Conservation (phyloP, 1,284 basidiomycete species). For the Chalciporus piperatoides region DNA sequence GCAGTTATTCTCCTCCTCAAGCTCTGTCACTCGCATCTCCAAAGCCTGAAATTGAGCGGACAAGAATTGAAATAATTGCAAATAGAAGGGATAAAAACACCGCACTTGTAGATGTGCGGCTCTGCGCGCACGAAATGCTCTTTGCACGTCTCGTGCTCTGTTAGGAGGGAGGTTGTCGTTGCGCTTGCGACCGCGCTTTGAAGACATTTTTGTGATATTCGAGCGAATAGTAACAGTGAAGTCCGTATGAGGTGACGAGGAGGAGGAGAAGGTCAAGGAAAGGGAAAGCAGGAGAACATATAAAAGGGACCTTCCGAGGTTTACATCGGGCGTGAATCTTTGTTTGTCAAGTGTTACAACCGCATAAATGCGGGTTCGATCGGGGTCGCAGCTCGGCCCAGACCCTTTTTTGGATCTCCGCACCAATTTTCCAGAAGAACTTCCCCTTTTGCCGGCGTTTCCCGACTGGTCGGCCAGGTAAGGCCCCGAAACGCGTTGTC, state of each 20-base stretch:
- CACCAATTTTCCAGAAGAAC: conserved; percentile 16
- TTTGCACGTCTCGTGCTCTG: conserved; percentile 87
- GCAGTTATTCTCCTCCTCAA: conserved; percentile 81
- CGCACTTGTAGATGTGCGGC: conserved; percentile 83
- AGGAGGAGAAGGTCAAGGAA: conserved; percentile 31
- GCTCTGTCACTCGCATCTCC: conserved; percentile 76
- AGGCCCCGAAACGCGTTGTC: conserved; percentile 15
- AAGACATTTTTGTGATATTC: conserved; percentile 50
- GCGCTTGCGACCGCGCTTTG: conserved; percentile 85
- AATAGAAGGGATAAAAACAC: conserved; percentile 35
- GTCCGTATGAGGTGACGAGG: conserved; percentile 23
- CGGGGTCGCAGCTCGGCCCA: conserved; percentile 37
- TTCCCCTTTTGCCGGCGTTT: conserved; percentile 19
- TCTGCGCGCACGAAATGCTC: conserved; percentile 87
- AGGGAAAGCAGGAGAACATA: conserved; percentile 37
- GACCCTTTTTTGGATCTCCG: conserved; percentile 35
- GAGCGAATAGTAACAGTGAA: conserved; percentile 11
- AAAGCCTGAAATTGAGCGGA: conserved; percentile 54
- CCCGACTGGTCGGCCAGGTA: conserved; percentile 21
- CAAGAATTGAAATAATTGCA: conserved; percentile 38
- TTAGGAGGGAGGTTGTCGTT: conserved; percentile 92
- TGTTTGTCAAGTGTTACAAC: conserved; percentile 36
- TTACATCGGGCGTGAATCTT: conserved; percentile 35
- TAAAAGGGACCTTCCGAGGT: conserved; percentile 38
- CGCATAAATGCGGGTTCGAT: conserved; percentile 37